Percentiles rank a stretch among this genome's conserved stretches.
Evolutionary conservation across 345 rosid species (phyloP).

Genomic region (Citrus hindsii): DNA sequence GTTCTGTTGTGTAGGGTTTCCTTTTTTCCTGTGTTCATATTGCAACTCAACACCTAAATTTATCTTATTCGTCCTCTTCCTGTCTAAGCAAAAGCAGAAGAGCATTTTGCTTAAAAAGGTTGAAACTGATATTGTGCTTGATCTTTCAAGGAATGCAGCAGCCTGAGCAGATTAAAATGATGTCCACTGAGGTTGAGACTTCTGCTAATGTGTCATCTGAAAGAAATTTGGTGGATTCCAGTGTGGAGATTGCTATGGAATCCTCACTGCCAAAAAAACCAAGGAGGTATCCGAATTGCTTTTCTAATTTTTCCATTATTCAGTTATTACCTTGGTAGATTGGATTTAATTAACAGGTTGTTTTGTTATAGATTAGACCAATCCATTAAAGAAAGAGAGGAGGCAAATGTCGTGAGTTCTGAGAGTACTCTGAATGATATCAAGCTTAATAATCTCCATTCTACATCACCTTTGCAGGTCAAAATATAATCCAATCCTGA

Average conservation of each 20-base stretch:
- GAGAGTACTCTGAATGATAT: constrained; percentile 28
- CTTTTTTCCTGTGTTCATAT: neutral
- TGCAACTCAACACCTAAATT: neutral
- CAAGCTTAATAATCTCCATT: constrained; percentile 35
- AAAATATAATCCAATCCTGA: constrained; percentile 13
- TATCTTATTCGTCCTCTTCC: neutral
- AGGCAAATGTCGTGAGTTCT: constrained; percentile 17
- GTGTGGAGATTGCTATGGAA: constrained; percentile 18
- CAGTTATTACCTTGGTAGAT: constrained; percentile 2
- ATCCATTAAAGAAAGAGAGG: constrained; percentile 34
- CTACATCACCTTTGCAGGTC: constrained; percentile 56
- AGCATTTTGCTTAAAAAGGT: neutral
- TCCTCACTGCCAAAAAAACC: constrained; percentile 67
- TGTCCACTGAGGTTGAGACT: constrained; percentile 24
- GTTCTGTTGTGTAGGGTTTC: neutral
- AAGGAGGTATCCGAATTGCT: constrained; percentile 46
- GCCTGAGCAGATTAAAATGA: constrained; percentile 23
- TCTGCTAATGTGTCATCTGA: constrained; percentile 24
- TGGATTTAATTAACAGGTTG: constrained; percentile 15
- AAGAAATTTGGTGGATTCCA: constrained; percentile 24
- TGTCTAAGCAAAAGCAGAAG: neutral
- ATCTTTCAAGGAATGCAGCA: constrained; percentile 62
- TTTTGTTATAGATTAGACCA: constrained; percentile 59
- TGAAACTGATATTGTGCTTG: constrained; percentile 21
- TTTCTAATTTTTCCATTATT: constrained; percentile 1